Percentiles rank a stretch among this genome's conserved stretches.
These are phyloP conservation scores for Nannochloropsis salina DNA, from an alignment of 108 stramenopile genomes.

Conservation along the genomic window DNA sequence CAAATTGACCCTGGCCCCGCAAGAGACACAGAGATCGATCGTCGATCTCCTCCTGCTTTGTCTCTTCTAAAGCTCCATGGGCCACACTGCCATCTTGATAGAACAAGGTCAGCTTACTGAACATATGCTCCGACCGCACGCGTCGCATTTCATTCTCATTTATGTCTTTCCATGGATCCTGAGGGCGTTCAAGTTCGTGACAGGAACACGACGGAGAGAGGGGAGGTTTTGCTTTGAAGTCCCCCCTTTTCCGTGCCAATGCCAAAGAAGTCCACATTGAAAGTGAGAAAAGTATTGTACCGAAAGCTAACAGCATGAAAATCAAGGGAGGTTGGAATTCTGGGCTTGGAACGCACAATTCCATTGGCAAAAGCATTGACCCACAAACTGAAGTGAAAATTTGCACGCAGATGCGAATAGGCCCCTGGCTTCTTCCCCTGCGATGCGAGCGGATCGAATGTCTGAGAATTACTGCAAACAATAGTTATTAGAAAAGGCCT, in stretches of 20 bases:
- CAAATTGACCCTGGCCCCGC: not conserved
- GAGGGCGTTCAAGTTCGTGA: not conserved
- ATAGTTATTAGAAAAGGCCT: too few relatives aligned
- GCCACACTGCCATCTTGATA: not conserved
- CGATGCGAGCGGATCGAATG: too few relatives aligned
- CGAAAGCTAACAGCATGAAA: too few relatives aligned
- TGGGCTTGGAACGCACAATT: too few relatives aligned
- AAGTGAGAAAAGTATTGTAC: too few relatives aligned
- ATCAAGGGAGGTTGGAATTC: too few relatives aligned
- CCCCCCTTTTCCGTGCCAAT: not conserved
- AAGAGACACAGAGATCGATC: not conserved
- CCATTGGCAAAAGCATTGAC: too few relatives aligned
- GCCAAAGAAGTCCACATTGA: not conserved
- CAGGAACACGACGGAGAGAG: not conserved
- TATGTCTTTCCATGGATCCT: not conserved
- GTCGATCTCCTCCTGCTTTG: not conserved
- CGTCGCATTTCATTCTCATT: slow-evolving; percentile 4
- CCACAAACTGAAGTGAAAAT: too few relatives aligned
- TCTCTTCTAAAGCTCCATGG: not conserved
- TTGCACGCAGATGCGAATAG: too few relatives aligned
- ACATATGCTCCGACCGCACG: not conserved
- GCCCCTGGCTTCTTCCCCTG: too few relatives aligned
- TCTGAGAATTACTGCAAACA: too few relatives aligned
- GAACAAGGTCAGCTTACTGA: not conserved
- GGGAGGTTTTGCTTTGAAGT: not conserved